A percentile compares a stretch with the other conserved stretches of the same genome.
Evolutionary conservation across 306 rosid genomes (phyloP).

Genomic region (Vigna reflexopilosa): DNA sequence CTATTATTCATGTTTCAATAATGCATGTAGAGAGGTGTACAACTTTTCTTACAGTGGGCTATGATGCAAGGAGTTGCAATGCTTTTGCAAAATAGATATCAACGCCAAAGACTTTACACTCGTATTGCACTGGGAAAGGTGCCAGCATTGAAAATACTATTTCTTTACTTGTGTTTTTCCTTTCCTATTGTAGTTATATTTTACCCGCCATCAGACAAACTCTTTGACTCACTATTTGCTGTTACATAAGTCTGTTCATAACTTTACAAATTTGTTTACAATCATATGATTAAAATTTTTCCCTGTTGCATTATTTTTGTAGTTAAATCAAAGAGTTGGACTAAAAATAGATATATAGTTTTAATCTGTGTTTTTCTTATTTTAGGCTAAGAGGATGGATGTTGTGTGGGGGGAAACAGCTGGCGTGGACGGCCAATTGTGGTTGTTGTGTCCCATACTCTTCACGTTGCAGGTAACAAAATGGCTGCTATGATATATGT

Average conservation of each 20-base stretch:
- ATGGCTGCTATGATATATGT: constrained; percentile 21
- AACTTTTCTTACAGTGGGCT: constrained; percentile 98
- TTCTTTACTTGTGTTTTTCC: constrained; percentile 24
- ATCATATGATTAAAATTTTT: constrained; percentile 1
- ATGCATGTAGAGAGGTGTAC: constrained; percentile 87
- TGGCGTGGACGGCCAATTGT: constrained; percentile 94
- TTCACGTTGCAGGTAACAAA: constrained; percentile 86
- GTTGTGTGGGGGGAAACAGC: constrained; percentile 99
- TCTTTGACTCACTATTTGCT: constrained; percentile 26
- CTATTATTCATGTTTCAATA: constrained; percentile 12
- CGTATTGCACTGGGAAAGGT: constrained; percentile 99
- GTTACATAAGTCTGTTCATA: neutral
- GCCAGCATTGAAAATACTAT: constrained; percentile 31
- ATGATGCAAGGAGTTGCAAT: constrained; percentile 99
- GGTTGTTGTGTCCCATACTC: constrained; percentile 93
- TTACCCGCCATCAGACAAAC: neutral
- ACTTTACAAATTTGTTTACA: constrained; percentile 22
- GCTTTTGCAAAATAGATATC: constrained; percentile 98
- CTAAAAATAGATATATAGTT: constrained; percentile 14
- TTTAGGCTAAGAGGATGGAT: constrained; percentile 99
- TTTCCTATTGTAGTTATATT: constrained; percentile 32
- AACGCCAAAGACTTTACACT: constrained; percentile 96
- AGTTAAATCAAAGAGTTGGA: constrained; percentile 29
- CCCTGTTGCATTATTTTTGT: constrained; percentile 8
- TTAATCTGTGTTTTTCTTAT: constrained; percentile 42